phyloP scores from a whole-genome alignment of 495 filamentous ascomycete genomes.

The Neurospora sp. region DNA sequence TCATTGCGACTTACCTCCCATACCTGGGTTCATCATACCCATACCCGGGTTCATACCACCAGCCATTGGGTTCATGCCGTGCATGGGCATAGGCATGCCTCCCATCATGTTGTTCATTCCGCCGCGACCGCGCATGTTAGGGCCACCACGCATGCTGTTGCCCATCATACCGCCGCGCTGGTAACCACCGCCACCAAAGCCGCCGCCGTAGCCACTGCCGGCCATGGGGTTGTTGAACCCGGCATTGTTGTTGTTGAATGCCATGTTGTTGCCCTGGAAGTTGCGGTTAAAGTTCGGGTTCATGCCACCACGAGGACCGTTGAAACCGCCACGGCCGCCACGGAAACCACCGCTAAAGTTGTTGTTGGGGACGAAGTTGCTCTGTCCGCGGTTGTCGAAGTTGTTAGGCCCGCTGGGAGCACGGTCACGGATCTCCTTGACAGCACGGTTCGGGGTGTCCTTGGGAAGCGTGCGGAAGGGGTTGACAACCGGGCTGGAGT shows the following conservation, averaged over 20 bases:
- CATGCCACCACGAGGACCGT: slow-evolving; percentile 20
- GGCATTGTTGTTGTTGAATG: slow-evolving; percentile 22
- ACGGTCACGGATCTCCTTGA: slow-evolving; percentile 48
- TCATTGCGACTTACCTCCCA: slow-evolving; percentile 41
- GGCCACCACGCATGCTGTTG: slow-evolving; percentile 55
- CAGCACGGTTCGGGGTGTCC: slow-evolving; percentile 68
- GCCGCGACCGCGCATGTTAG: slow-evolving; percentile 61
- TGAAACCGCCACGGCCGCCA: slow-evolving; percentile 29
- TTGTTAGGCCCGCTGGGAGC: slow-evolving; percentile 29
- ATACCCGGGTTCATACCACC: slow-evolving; percentile 46
- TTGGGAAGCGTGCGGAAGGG: slow-evolving; percentile 90
- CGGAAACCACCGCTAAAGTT: slow-evolving; percentile 29
- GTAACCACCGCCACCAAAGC: slow-evolving; percentile 44
- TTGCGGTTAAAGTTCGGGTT: slow-evolving; percentile 36
- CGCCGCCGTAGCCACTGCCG: slow-evolving; percentile 43
- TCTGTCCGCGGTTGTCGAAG: slow-evolving; percentile 26
- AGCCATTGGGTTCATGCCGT: slow-evolving; percentile 22
- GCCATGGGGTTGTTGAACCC: slow-evolving; percentile 29
- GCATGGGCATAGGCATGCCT: slow-evolving; percentile 21
- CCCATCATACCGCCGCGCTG: slow-evolving; percentile 59
- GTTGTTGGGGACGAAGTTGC: slow-evolving; percentile 30
- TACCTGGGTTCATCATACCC: slow-evolving; percentile 53
- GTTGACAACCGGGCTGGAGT: slow-evolving; percentile 66
- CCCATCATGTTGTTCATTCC: slow-evolving; percentile 35
- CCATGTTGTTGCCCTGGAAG: slow-evolving; percentile 16